A percentile compares a stretch with the other conserved stretches of the same genome.
These are phyloP conservation scores for Cystoderma amianthinum DNA, from an alignment of 768 basidiomycete genomes.

Conservation along the genomic window DNA sequence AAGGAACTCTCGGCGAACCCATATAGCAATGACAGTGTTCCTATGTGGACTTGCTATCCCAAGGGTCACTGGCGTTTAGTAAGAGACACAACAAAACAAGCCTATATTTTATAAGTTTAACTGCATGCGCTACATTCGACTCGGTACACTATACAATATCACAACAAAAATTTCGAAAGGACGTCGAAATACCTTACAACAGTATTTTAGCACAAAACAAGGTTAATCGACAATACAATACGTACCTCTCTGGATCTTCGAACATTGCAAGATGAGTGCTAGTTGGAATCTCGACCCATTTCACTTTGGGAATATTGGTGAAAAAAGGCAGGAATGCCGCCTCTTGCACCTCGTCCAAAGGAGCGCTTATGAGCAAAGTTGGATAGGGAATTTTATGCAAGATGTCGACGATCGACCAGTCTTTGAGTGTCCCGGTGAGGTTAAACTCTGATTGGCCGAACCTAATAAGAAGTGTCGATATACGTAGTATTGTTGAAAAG, in stretches of 20 bases:
- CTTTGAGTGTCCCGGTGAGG: constrained; percentile 18
- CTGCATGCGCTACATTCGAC: no score
- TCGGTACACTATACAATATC: no score
- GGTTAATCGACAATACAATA: no score
- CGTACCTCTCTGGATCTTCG: constrained; percentile 21
- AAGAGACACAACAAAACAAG: no score
- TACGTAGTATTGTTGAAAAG: constrained; percentile 17
- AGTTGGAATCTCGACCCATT: constrained; percentile 34
- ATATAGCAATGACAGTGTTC: no score
- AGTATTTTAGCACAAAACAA: no score
- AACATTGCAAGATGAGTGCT: constrained; percentile 31
- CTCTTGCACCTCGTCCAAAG: constrained; percentile 31
- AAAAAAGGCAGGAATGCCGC: constrained; percentile 27
- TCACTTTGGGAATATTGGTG: constrained; percentile 25
- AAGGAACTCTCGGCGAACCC: no score
- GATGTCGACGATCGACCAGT: constrained; percentile 38
- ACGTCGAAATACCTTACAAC: no score
- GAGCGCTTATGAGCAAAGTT: constrained; percentile 33
- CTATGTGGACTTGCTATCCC: no score
- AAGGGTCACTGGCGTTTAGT: no score
- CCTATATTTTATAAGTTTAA: no score
- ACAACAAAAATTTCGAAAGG: no score
- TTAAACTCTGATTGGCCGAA: not conserved
- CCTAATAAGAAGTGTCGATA: constrained; percentile 3
- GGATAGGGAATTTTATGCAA: constrained; percentile 27